phyloP scores from a whole-genome alignment of 2,329 filamentous ascomycete genomes.

The Nothopassalora personata region DNA sequence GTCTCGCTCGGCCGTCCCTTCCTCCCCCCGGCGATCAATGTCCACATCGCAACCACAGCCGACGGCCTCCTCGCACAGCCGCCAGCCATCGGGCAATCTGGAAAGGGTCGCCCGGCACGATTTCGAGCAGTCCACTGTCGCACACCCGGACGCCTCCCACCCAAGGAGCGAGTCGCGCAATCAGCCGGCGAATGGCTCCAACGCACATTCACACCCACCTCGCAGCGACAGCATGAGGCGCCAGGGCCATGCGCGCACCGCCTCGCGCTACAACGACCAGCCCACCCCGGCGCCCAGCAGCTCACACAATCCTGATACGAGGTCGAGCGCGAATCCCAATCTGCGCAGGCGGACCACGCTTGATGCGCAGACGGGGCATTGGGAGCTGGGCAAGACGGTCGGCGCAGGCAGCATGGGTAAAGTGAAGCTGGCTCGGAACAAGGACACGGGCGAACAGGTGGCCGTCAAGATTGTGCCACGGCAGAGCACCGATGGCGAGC shows the following conservation, averaged over 20 bases:
- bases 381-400: constrained; percentile 93
- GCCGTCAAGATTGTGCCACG: constrained; percentile 96
- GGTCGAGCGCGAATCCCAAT: constrained; percentile 29
- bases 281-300: constrained; percentile 26
- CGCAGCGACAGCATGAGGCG: constrained; percentile 50
- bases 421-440: constrained; percentile 89
- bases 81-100: constrained; percentile 45
- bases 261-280: constrained; percentile 42
- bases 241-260: constrained; percentile 35
- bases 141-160: constrained; percentile 43
- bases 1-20: constrained; percentile 27
- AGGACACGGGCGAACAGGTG: constrained; percentile 87
- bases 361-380: constrained; percentile 77
- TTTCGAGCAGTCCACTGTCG: constrained; percentile 66
- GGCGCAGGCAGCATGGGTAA: constrained; percentile 98
- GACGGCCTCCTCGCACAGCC: constrained; percentile 26
- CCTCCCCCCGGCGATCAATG: constrained; percentile 34
- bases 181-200: constrained; percentile 17
- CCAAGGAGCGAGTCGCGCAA: constrained; percentile 58
- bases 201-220: constrained; percentile 41
- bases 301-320: constrained; percentile 22
- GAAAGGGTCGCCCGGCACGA: constrained; percentile 60
- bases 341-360: constrained; percentile 69
- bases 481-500: constrained; percentile 74
- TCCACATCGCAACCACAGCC: constrained; percentile 31